Evolutionary conservation across 1,139 yeast genomes (phyloP).

Genomic region (Magnusiomyces paraingens): DNA sequence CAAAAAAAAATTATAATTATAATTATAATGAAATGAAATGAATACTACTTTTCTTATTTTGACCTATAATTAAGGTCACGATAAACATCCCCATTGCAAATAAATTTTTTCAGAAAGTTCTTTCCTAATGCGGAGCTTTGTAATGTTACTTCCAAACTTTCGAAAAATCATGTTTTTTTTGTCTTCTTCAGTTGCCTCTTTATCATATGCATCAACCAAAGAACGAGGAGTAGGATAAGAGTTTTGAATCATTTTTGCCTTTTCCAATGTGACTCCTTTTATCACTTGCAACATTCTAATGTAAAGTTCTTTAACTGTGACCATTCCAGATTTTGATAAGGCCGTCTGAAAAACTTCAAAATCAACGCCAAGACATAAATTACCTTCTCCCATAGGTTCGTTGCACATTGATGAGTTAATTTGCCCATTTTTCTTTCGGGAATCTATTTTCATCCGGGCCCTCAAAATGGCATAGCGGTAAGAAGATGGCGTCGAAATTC

Average conservation of each 20-base stretch:
- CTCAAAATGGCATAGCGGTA: slow-evolving; percentile 19
- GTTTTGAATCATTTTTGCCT: slow-evolving; percentile 70
- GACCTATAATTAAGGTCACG: neutral
- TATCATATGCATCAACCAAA: slow-evolving; percentile 40
- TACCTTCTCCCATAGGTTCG: slow-evolving; percentile 20
- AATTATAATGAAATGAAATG: no score
- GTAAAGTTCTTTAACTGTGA: slow-evolving; percentile 71
- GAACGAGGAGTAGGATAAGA: slow-evolving; percentile 56
- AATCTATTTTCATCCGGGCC: slow-evolving; percentile 17
- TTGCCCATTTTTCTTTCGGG: slow-evolving; percentile 11
- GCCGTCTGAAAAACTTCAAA: slow-evolving; percentile 61
- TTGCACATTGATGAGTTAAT: slow-evolving; percentile 11
- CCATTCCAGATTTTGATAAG: slow-evolving; percentile 62
- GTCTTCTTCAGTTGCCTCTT: slow-evolving; percentile 30
- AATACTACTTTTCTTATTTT: no score
- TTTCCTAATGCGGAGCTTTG: slow-evolving; percentile 55
- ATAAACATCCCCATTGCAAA: slow-evolving; percentile 50
- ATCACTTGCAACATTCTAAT: slow-evolving; percentile 71
- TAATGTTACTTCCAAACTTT: slow-evolving; percentile 47
- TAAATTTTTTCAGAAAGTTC: slow-evolving; percentile 54
- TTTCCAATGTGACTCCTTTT: slow-evolving; percentile 76
- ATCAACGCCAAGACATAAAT: slow-evolving; percentile 43
- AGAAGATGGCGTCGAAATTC: slow-evolving; percentile 38
- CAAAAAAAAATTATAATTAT: no score
- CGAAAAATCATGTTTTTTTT: slow-evolving; percentile 37